Evolutionary conservation across 2,329 filamentous ascomycete species (phyloP), one percentile per base, ranked within the genome.

Genomic region (Aureobasidium pullulans): DNA sequence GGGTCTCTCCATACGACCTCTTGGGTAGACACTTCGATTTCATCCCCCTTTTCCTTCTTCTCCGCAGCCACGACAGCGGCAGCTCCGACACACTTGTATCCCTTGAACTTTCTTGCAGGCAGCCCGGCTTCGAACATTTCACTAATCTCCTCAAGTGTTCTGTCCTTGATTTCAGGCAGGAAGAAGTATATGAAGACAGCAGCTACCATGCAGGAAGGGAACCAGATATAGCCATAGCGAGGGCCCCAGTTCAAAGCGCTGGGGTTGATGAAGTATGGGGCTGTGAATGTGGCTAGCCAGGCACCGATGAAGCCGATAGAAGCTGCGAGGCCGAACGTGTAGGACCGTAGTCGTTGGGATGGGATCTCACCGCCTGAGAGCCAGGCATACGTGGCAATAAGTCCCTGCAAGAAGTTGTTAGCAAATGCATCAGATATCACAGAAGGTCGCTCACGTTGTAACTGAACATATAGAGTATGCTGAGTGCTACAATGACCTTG

Each of bases 191-290:
- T 72, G 43, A 62, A 65, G 40, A 62, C n/a, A 61, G 62, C 40
- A 64, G 70, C 6, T 62, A 73, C 61, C 0, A 69, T 60, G 57
- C 71, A 72, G 1, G 67, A 69, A 16, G 71, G 70, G n/a, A 69
- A 75, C 81, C 81, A 84, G 57, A 84, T 81, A 63, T 80, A 84
- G 2, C 81, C 77, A 56, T 84, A 83, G 61, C 78, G 78, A 0
- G 81, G 81, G 0, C 81, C 81, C 81, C 81, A 84, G 64, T 79
- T 77, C 40, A 84, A 68, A 1, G 77, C 68, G 13, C 71, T 67
- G 0, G 79, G 78, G 62, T 84, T 84, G 69, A 84, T 84, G 64
- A 84, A 84, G 64, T 84, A 83, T 0, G 81, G 81, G 2, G 81
- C 80, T 0, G 81, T 84, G 63, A 83, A 84, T 0, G 79, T 82